phyloP scores from a whole-genome alignment of 2,329 filamentous ascomycete species.

The Aphanocladium album region DNA sequence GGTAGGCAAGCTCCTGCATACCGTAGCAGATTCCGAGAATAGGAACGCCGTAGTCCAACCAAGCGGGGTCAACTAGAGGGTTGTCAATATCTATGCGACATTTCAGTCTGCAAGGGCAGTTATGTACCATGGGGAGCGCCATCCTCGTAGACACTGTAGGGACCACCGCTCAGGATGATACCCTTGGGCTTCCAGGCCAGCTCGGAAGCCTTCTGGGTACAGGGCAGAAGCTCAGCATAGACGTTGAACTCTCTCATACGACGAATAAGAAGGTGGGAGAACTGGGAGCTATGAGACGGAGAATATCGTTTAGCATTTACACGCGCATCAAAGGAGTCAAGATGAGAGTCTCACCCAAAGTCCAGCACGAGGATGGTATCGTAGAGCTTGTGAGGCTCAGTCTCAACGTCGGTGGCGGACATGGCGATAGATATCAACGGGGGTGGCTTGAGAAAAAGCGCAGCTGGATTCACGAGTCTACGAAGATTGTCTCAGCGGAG shows the following conservation, averaged over 20 bases:
- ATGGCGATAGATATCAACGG: background rate
- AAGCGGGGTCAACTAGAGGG: constrained; percentile 64
- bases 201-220: constrained; percentile 74
- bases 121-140: constrained; percentile 51
- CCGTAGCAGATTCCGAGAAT: constrained; percentile 40
- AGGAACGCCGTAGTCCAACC: constrained; percentile 69
- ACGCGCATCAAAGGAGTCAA: background rate
- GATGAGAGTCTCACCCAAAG: constrained; percentile 45
- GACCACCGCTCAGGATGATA: constrained; percentile 56
- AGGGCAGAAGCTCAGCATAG: constrained; percentile 84
- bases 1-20: constrained; percentile 61
- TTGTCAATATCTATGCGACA: constrained; percentile 32
- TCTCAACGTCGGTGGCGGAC: constrained; percentile 5
- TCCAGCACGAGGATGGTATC: constrained; percentile 65
- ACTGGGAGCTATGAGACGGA: constrained; percentile 44
- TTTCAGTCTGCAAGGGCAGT: background rate
- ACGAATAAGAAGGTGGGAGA: constrained; percentile 69
- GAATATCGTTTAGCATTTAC: background rate
- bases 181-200: constrained; percentile 77
- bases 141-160: constrained; percentile 74
- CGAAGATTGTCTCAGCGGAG: background rate
- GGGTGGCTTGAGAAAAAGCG: background rate
- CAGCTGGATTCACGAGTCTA: background rate
- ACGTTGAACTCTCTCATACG: constrained; percentile 73
- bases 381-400: constrained; percentile 10